Evolutionary conservation across 2,329 filamentous ascomycete species (phyloP).

Genomic region (Fusarium sp.): DNA sequence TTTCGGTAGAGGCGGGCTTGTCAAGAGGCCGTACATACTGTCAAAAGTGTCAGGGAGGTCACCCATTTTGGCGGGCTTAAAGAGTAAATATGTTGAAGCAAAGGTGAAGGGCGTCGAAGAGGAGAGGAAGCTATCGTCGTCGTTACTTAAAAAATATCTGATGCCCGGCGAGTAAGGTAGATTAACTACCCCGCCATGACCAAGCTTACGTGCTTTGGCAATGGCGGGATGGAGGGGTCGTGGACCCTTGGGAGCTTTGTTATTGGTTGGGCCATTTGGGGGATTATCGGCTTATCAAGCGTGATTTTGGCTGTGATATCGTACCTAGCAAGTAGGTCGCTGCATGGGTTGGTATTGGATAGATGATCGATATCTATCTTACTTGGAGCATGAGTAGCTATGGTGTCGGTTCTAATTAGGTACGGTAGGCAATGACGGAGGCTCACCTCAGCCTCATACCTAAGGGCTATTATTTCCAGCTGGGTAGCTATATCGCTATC

Average conservation of each 20-base stretch:
- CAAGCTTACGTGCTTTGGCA: constrained; percentile 42
- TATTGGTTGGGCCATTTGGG: constrained; percentile 39
- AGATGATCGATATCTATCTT: background rate
- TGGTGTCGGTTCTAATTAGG: no score
- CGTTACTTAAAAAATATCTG: constrained; percentile 26
- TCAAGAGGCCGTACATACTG: constrained; percentile 59
- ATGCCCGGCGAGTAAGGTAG: constrained; percentile 13
- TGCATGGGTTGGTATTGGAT: background rate
- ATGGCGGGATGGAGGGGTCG: constrained; percentile 46
- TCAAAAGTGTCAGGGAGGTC: constrained; percentile 72
- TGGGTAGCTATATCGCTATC: no score
- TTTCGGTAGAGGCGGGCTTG: constrained; percentile 1
- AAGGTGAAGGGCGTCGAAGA: constrained; percentile 15
- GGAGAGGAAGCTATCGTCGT: constrained; percentile 25
- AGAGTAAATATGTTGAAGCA: constrained; percentile 6
- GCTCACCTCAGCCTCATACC: no score
- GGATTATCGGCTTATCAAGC: constrained; percentile 10
- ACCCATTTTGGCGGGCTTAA: constrained; percentile 59
- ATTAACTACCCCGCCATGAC: constrained; percentile 47
- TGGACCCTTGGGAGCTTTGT: constrained; percentile 34
- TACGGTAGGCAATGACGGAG: no score
- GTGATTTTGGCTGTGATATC: background rate
- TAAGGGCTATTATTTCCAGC: no score
- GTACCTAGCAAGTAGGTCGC: no score
- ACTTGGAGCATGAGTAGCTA: background rate